Percentiles rank a stretch among this genome's conserved stretches.
Conservation (phyloP, 148 eudicot genomes). For the Talinum fruticosum region DNA sequence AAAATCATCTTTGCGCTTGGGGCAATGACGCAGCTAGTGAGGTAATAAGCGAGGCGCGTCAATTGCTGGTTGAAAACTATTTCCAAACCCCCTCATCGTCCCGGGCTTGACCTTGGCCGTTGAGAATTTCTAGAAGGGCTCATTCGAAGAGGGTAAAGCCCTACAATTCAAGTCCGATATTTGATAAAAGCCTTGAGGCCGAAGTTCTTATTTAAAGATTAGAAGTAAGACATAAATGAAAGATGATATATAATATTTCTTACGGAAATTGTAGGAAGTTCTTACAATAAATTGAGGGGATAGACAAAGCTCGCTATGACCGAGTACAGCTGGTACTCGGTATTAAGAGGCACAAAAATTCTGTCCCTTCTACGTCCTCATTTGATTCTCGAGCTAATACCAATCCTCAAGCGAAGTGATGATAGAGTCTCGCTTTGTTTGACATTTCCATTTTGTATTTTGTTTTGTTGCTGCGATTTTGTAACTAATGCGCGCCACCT, state of each 20-base stretch:
- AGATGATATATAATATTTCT: too few relatives aligned
- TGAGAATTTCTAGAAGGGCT: conserved; percentile 52
- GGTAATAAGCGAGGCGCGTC: conserved; percentile 58
- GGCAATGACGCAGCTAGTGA: conserved; percentile 56
- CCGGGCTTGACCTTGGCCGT: conserved; percentile 38
- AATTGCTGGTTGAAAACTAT: conserved; percentile 61
- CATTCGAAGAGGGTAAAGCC: conserved; percentile 35
- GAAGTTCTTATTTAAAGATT: too few relatives aligned
- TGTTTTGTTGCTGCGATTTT: not conserved
- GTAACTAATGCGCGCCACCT: conserved; percentile 23
- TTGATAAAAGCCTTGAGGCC: too few relatives aligned
- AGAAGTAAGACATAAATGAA: too few relatives aligned
- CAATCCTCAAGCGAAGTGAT: not conserved
- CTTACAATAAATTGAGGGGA: too few relatives aligned
- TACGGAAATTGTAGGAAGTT: too few relatives aligned
- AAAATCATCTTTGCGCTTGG: conserved; percentile 45
- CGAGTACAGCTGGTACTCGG: too few relatives aligned
- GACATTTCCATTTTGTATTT: not conserved
- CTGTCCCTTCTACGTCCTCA: too few relatives aligned
- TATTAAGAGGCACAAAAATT: too few relatives aligned
- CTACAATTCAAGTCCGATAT: too few relatives aligned
- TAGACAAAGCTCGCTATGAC: too few relatives aligned
- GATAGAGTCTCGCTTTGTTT: not conserved
- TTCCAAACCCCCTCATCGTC: conserved; percentile 56
- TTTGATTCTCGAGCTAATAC: not conserved